Base-by-base conservation (phyloP, 768 basidiomycete genomes). In the Amanita jacksonii region DNA sequence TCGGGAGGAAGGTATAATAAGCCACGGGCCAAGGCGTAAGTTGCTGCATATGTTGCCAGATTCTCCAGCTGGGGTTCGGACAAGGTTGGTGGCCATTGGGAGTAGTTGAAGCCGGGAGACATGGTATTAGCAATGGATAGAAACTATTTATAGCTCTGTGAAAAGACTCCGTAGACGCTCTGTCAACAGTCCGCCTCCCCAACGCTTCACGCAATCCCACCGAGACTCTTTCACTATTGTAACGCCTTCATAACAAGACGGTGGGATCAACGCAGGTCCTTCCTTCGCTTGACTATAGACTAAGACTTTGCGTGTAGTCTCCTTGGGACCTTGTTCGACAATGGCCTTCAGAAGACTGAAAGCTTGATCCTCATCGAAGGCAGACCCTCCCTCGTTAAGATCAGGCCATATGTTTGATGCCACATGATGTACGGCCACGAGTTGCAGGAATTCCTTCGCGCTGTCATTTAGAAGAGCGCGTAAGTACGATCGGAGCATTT, bases 21-120 rank as follows among this genome's bases (percentile, higher is more conserved):
- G 5, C 88, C 87, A 58, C 85, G 82, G 2, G 89, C 75, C 39
- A 98, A 70, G 2, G 93, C 85, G 54, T 85, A 92, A 0, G 85
- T 85, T 0, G 85, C 78, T 1, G 90, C 85, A 24, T 77, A 67
- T 13, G 75, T 60, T 0, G 77, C 72, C 41, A 94, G 67, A 5
- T 70, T 62, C 10, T 72, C 68, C 12, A 80, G 67, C 54, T 90
- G 79, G 6, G 56, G 61, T 5, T 75, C 62, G 1, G 78, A 65
- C 18, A 92, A 59, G 1, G 59, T 48, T 2, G 92, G 92, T 0
- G 90, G 90, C 92, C 92, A 94, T 42, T 64, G 54, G 15, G 73
- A 60, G 48, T 73, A 76, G 39, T 68, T 61, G 54, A 77, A 77
- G 56, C 41, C 54, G 59, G 57, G 49, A 48, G 51, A 40, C 38